Conservation (phyloP, 2,329 filamentous ascomycete species). For the Neopestalotiopsis rosae region DNA sequence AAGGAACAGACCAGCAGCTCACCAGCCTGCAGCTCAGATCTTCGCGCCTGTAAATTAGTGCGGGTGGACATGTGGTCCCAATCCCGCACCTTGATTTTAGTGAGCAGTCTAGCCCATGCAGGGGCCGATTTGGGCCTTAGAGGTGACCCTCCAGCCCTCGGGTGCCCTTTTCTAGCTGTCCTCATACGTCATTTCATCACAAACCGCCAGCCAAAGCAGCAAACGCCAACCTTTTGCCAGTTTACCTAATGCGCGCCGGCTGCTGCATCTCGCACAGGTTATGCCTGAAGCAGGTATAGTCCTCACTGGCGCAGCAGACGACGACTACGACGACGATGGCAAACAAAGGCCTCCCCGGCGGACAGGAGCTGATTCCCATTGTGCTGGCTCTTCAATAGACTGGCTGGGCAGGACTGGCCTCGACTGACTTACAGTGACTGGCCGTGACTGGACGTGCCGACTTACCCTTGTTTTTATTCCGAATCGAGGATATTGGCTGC, state of each 20-base stretch:
- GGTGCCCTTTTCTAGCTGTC: neutral
- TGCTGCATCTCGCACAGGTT: neutral
- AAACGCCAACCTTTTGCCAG: neutral
- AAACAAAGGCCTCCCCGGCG: neutral
- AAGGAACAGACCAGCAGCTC: neutral
- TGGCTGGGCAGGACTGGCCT: neutral
- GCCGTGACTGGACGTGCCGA: constrained; percentile 5
- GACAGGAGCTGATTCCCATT: neutral
- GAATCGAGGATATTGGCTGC: constrained; percentile 8
- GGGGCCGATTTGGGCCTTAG: constrained; percentile 12
- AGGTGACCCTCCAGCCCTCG: neutral
- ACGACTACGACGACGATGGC: constrained; percentile 5
- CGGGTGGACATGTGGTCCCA: neutral
- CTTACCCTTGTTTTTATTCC: constrained; percentile 1
- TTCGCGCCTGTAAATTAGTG: neutral
- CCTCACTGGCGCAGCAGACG: constrained; percentile 3
- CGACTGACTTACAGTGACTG: neutral
- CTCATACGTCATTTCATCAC: constrained; percentile 7
- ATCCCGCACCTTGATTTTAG: neutral
- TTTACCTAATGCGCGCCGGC: constrained; percentile 10
- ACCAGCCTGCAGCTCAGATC: neutral
- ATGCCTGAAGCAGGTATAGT: constrained; percentile 6
- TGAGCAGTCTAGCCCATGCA: constrained; percentile 11
- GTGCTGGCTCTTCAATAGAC: neutral
- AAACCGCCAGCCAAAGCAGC: neutral